Conservation (phyloP, 2,329 filamentous ascomycete species). For the Lecanicillium sp. region DNA sequence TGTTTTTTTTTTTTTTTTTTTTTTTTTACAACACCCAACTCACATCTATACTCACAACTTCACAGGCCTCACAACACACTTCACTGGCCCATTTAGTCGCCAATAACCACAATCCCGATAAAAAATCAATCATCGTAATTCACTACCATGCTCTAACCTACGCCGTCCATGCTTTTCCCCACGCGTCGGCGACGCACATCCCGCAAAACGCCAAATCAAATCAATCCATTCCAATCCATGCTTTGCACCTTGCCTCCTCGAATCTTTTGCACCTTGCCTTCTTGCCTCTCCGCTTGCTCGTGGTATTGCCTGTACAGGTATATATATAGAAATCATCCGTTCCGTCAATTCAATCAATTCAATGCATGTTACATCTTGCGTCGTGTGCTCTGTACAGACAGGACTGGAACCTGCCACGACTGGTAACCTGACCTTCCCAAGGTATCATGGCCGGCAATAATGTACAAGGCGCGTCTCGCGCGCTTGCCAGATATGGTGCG, state of each 20-base stretch:
- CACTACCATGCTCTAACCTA: constrained; percentile 9
- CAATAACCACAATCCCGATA: no score
- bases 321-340: constrained; percentile 4
- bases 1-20: no score
- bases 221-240: not conserved
- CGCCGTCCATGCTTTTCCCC: constrained; percentile 11
- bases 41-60: no score
- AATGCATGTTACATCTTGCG: constrained; percentile 1
- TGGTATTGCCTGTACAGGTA: not conserved
- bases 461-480: constrained; percentile 11
- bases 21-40: no score
- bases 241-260: no score
- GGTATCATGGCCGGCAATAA: constrained; percentile 9
- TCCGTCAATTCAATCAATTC: constrained; percentile 1
- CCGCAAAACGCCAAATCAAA: constrained; percentile 7
- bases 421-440: not conserved
- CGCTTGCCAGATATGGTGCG: no score
- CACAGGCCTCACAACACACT: no score
- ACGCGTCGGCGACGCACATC: not conserved
- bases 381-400: not conserved
- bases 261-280: no score
- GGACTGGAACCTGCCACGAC: constrained; percentile 12
- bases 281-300: not conserved
- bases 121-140: not conserved
- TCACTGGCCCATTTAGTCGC: no score